Evolutionary conservation across 352 stramenopile genomes (phyloP).

Genomic region (Nothophytophthora sp.): DNA sequence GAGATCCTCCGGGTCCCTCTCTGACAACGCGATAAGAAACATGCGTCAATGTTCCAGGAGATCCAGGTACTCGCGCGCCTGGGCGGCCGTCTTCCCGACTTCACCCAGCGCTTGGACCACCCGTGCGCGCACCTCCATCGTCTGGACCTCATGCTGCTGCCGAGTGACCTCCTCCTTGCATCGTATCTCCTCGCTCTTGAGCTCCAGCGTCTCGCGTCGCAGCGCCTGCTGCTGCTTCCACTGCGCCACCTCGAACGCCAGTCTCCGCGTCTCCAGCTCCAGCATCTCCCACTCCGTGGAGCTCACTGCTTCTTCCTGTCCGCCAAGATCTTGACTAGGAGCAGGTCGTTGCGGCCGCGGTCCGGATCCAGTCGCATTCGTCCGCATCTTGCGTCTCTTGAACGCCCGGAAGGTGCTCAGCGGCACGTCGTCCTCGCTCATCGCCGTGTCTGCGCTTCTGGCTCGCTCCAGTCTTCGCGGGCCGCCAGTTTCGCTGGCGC

Average conservation of each 20-base stretch:
- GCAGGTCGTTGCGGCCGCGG: too few species aligned
- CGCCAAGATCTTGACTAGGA: too few species aligned
- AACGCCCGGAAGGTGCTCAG: not conserved
- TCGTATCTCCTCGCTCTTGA: slow-evolving; percentile 26
- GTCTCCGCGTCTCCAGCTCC: slow-evolving; percentile 10
- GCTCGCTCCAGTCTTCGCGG: not conserved
- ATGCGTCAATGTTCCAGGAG: slow-evolving; percentile 18
- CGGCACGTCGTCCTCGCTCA: not conserved
- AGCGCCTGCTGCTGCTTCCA: slow-evolving; percentile 30
- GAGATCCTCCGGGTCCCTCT: too few species aligned
- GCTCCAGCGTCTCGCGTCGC: slow-evolving; percentile 13
- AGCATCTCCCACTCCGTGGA: slow-evolving; percentile 14
- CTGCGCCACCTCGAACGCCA: slow-evolving; percentile 27
- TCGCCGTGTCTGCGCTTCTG: slow-evolving; percentile 15
- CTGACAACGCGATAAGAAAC: not conserved
- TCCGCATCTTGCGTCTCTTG: not conserved
- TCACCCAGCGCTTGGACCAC: slow-evolving; percentile 21
- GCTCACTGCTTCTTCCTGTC: not conserved
- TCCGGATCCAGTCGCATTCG: not conserved
- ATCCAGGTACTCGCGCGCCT: slow-evolving; percentile 16
- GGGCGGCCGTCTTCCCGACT: slow-evolving; percentile 1
- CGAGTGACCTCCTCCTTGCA: slow-evolving; percentile 23
- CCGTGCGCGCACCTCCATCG: slow-evolving; percentile 20
- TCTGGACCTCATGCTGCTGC: slow-evolving; percentile 17
- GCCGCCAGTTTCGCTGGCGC: not conserved